Conservation (phyloP, 352 stramenopile species). For the Globisporangium perplexum region DNA sequence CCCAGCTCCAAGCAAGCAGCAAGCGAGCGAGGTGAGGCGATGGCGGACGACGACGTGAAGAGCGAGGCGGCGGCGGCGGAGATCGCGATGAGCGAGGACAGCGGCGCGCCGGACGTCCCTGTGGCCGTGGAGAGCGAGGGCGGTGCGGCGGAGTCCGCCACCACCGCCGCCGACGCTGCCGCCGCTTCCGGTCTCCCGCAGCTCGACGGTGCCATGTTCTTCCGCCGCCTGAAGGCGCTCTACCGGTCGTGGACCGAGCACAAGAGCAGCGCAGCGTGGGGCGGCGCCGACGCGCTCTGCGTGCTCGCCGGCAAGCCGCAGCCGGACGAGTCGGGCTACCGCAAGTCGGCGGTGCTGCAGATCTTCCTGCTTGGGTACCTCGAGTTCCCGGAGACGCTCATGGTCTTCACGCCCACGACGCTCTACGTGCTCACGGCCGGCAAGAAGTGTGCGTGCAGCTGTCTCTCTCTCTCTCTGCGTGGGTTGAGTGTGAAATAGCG, state of each 20-base stretch:
- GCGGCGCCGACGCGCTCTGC: slow-evolving; percentile 67
- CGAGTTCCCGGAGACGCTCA: slow-evolving; percentile 91
- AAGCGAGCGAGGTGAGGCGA: slow-evolving; percentile 6
- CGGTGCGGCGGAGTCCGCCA: not conserved
- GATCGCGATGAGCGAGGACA: too few species aligned
- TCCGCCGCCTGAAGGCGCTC: slow-evolving; percentile 69
- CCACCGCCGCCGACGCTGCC: not conserved
- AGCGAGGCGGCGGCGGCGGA: slow-evolving; percentile 20
- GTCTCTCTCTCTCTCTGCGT: too few species aligned
- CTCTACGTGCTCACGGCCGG: slow-evolving; percentile 84
- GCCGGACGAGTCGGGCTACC: slow-evolving; percentile 83
- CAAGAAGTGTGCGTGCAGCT: slow-evolving; percentile 74
- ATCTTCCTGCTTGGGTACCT: slow-evolving; percentile 89
- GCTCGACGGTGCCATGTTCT: slow-evolving; percentile 70
- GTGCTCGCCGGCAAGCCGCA: slow-evolving; percentile 78
- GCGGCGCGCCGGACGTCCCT: not conserved
- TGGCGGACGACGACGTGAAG: slow-evolving; percentile 24
- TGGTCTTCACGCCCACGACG: slow-evolving; percentile 84
- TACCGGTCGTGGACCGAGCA: slow-evolving; percentile 65
- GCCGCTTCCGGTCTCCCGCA: slow-evolving; percentile 20
- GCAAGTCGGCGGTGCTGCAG: slow-evolving; percentile 87
- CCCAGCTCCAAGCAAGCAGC: slow-evolving; percentile 1
- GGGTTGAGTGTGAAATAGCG: not conserved
- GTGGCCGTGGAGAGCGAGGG: slow-evolving; percentile 31
- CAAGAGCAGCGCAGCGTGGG: slow-evolving; percentile 46